Evolutionary conservation across 140 eudicot genomes (phyloP), one percentile per base, ranked within the genome.

Genomic region (Flaveria floridana): DNA sequence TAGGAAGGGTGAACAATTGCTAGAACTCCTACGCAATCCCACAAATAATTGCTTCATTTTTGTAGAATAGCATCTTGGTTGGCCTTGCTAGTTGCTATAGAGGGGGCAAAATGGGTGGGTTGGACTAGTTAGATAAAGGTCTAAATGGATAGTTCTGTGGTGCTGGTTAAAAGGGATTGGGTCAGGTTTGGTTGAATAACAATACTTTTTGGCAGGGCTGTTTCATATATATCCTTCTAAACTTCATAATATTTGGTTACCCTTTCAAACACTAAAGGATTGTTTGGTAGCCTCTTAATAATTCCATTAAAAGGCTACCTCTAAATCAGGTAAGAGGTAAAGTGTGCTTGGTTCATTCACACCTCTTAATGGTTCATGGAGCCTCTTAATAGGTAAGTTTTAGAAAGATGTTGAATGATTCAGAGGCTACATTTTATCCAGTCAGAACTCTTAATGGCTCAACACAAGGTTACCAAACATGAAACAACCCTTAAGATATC

Each of bases 31-130:
- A 23, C 7, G 57, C 34, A 55, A 30, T 44, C 66, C 52, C 76
- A 71, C 16, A 18, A 26, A 51, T 48, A 50, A 21, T 25, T 14
- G 2, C 63, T 70, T 70, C 6, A 15, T 48, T 70, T 30, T n/a
- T 1, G 8, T n/a, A 50, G 20, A 44, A 44, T 48, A 48, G 55
- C 55, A 48, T 48, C 55, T 53, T 53, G 10, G 23, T 53, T 53
- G 61, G 23, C 61, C 59, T 53, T 53, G 58, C 23, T 52, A n/a
- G 58, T 53, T 53, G 59, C 59, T 53, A 53, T 47, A 47, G 8
- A 4, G 5, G 16, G 14, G 19, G 56, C 6, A 50, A 50, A 50
- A 50, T 50, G 56, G 5, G 19, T 2, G 25, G 12, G 62, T 55
- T 2, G 26, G 62, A 18, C 28, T 1, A 56, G 63, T 56, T 56